Conservation (phyloP, 129 eudicot species). For the Centrapalus pauciflorus region DNA sequence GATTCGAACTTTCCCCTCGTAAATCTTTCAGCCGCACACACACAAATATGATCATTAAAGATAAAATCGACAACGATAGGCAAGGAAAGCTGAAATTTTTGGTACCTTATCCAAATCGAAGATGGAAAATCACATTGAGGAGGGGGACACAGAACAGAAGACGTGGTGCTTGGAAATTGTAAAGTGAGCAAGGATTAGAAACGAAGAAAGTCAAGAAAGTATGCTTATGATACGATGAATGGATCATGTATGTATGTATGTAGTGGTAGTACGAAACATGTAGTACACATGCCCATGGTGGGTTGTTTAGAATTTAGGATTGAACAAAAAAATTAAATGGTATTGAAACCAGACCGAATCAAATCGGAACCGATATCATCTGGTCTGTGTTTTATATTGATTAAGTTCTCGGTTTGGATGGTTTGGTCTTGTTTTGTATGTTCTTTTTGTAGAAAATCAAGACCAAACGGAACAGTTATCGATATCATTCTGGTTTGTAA, state of each 20-base stretch:
- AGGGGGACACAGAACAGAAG: not conserved
- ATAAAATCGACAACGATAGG: not conserved
- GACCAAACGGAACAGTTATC: too few relatives aligned
- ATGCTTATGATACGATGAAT: too few relatives aligned
- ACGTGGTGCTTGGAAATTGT: not conserved
- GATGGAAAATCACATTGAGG: not conserved
- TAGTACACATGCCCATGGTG: not conserved
- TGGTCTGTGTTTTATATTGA: too few relatives aligned
- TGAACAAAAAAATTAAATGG: too few relatives aligned
- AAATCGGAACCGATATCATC: too few relatives aligned
- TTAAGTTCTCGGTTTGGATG: too few relatives aligned
- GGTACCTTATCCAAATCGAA: slow-evolving; percentile 19
- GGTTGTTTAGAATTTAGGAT: too few relatives aligned
- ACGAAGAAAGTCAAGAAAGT: slow-evolving; percentile 2
- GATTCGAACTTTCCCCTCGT: not conserved
- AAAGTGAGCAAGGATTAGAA: slow-evolving; percentile 1
- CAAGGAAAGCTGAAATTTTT: not conserved
- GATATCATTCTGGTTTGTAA: too few relatives aligned
- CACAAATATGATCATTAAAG: not conserved
- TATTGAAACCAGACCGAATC: too few relatives aligned
- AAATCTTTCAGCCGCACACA: not conserved
- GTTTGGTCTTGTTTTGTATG: not conserved
- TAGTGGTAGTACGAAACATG: not conserved
- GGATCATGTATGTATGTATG: too few relatives aligned
- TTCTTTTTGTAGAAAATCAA: not conserved